Percentiles rank a stretch among this genome's conserved stretches.
These are phyloP conservation scores for Fomitopsis schrenkii DNA, from an alignment of 1,284 basidiomycete species.

Conservation along the genomic window DNA sequence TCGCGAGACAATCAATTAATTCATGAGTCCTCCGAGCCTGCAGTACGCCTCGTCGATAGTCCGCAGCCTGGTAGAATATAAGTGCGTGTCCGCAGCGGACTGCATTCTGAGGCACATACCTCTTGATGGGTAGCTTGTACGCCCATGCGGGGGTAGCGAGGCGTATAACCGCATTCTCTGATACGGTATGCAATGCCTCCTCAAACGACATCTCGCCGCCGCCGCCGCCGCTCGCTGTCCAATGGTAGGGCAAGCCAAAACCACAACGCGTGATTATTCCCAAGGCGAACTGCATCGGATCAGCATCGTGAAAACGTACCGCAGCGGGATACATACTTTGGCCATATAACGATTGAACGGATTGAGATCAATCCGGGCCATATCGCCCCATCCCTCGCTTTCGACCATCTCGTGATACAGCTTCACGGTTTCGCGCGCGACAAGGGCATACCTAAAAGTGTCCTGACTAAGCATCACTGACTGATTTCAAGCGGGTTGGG, in stretches of 20 bases:
- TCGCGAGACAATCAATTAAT: slow-evolving; percentile 4
- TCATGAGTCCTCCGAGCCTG: slow-evolving; percentile 6
- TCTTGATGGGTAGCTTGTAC: slow-evolving; percentile 10
- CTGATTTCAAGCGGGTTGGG: background rate
- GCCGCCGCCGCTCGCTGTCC: background rate
- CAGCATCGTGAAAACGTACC: too few species aligned
- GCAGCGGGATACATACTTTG: too few species aligned
- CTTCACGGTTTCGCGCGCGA: slow-evolving; percentile 1
- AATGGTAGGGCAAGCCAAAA: slow-evolving; percentile 6
- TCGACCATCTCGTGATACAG: slow-evolving; percentile 7
- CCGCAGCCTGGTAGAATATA: background rate
- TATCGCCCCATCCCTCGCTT: slow-evolving; percentile 1
- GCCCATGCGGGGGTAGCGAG: slow-evolving; percentile 8
- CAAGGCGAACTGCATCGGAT: slow-evolving; percentile 5
- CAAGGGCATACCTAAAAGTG: slow-evolving; percentile 1
- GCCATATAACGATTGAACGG: background rate
- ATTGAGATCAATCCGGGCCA: background rate
- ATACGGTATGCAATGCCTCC: slow-evolving; percentile 3
- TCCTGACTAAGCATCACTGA: background rate
- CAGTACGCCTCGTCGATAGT: slow-evolving; percentile 5
- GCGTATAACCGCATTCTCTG: background rate
- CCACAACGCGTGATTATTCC: slow-evolving; percentile 3
- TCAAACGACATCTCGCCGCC: slow-evolving; percentile 6
- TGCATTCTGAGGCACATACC: background rate
- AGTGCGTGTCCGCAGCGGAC: too few species aligned